A percentile compares a stretch with the other conserved stretches of the same genome.
These are phyloP conservation scores for Saccharomyces eubayanus DNA, from an alignment of 805 yeast genomes.

Conservation along the genomic window DNA sequence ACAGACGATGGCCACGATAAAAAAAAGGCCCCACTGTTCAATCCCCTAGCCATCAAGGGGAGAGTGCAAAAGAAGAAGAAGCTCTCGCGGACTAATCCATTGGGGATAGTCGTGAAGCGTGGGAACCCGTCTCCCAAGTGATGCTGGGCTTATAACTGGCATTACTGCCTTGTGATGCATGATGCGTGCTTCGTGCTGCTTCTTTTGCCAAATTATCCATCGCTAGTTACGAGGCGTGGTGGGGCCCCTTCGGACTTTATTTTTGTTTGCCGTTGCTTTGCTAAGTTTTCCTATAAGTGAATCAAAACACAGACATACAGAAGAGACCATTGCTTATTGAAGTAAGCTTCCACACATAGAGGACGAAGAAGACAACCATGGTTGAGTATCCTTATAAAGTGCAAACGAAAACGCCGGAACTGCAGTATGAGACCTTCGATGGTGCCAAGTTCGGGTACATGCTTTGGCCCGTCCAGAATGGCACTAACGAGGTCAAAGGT, in stretches of 20 bases:
- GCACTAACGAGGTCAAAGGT: conserved; percentile 34
- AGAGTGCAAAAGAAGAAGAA: neutral
- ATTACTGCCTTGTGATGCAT: neutral
- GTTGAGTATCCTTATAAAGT: conserved; percentile 21
- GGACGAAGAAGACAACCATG: conserved; percentile 1
- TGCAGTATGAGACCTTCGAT: conserved; percentile 20
- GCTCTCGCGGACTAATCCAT: neutral
- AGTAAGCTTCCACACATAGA: neutral
- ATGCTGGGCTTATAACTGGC: neutral
- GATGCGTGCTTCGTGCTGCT: too few species aligned
- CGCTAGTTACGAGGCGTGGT: neutral
- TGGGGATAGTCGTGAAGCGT: neutral
- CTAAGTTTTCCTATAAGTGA: neutral
- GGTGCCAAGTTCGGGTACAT: conserved; percentile 26
- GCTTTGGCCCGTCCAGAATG: conserved; percentile 18
- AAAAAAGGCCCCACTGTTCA: neutral
- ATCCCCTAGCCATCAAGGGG: neutral
- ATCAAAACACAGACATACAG: neutral
- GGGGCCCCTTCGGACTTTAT: neutral
- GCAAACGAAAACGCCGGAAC: conserved; percentile 15
- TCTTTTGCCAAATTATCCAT: neutral
- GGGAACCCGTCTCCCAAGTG: neutral
- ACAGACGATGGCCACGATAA: neutral
- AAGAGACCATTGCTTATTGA: neutral
- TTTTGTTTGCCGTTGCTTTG: neutral